Conservation (phyloP, 345 rosid species). For the Rhodomyrtus tomentosa region DNA sequence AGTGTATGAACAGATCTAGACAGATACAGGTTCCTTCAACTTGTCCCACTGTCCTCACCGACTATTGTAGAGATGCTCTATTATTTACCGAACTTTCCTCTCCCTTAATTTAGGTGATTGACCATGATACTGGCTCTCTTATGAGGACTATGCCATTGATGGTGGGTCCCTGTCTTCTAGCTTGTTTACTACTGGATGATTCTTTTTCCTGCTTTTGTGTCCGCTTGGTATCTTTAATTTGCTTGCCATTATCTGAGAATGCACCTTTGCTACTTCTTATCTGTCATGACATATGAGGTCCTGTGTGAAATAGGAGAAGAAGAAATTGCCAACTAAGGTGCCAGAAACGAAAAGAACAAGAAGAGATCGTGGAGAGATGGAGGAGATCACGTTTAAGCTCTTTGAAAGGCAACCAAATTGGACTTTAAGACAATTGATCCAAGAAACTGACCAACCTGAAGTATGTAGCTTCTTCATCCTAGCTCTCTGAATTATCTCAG, state of each 20-base stretch:
- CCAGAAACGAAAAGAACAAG: conserved; percentile 71
- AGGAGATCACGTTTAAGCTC: conserved; percentile 77
- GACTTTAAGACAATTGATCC: conserved; percentile 64
- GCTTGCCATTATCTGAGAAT: background rate
- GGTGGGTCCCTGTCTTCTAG: conserved; percentile 5
- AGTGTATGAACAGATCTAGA: conserved; percentile 58
- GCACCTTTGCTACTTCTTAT: background rate
- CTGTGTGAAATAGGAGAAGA: conserved; percentile 45
- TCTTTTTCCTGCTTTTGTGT: background rate
- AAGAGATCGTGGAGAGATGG: conserved; percentile 89
- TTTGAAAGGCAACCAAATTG: conserved; percentile 87
- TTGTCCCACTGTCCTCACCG: background rate
- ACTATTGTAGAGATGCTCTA: background rate
- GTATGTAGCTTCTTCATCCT: conserved; percentile 20
- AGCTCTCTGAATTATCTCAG: background rate
- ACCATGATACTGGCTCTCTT: conserved; percentile 59
- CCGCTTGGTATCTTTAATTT: background rate
- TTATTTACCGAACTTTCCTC: background rate
- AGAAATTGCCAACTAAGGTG: conserved; percentile 41
- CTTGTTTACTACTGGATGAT: background rate
- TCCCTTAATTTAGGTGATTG: conserved; percentile 51
- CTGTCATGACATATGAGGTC: background rate
- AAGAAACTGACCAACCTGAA: conserved; percentile 91
- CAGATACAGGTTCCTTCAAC: conserved; percentile 51
- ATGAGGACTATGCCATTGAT: conserved; percentile 79